Conservation (phyloP, 176 grass and related monocot genomes). For the sorghum (Sorghum bicolor) region Sorghum_bicolor_NCBIv3 NC_012876.2:9795501-9796000, state of each 20-base stretch:
- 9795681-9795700: background rate
- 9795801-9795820: background rate
- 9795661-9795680: background rate
- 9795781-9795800: background rate
- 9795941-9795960: background rate
- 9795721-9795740: background rate
- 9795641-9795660: background rate
- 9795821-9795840: background rate
- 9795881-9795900: background rate
- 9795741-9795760: background rate
- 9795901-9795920: background rate
- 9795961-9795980: background rate
- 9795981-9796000: background rate
- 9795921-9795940: background rate
- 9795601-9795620: background rate
- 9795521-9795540: background rate
- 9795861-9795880: conserved; percentile 1
- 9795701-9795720: background rate
- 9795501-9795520: background rate
- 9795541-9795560: background rate
- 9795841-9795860: background rate
- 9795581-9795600: background rate
- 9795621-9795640: background rate
- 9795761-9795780: background rate
- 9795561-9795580: background rate